phyloP scores from a whole-genome alignment of 164 flowering plant genomes.

The Litsea cubeba region DNA sequence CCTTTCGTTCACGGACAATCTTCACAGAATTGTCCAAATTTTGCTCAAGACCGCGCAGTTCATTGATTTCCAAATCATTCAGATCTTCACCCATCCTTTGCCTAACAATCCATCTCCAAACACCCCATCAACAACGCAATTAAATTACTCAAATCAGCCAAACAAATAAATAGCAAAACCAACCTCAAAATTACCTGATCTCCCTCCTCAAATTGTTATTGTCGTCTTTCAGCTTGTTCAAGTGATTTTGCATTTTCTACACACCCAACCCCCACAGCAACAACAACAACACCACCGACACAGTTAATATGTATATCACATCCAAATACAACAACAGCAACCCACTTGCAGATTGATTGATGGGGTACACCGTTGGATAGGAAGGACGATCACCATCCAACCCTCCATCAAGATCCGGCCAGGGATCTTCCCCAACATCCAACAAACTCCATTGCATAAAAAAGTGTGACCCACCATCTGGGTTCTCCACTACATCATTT shows the following conservation, averaged over 20 bases:
- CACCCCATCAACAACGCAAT: neutral
- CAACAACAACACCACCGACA: neutral
- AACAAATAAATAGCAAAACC: neutral
- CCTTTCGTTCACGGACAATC: slow-evolving; percentile 38
- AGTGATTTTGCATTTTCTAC: slow-evolving; percentile 56
- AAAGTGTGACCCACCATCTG: too few species aligned
- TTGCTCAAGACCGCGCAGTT: slow-evolving; percentile 44
- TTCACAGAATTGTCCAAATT: slow-evolving; percentile 31
- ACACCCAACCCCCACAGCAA: slow-evolving; percentile 2
- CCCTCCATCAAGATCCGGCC: neutral
- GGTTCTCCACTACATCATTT: neutral
- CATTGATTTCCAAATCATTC: slow-evolving; percentile 26
- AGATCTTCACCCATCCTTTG: slow-evolving; percentile 53
- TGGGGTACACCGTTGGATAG: neutral
- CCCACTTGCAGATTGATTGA: neutral
- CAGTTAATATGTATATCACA: neutral
- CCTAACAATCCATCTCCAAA: slow-evolving; percentile 23
- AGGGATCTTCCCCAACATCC: neutral
- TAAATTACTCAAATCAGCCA: neutral
- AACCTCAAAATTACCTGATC: slow-evolving; percentile 40
- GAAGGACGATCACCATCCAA: neutral
- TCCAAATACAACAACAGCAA: neutral
- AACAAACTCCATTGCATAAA: too few species aligned
- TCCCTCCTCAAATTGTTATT: slow-evolving; percentile 45
- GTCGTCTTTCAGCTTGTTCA: slow-evolving; percentile 43